A percentile compares a stretch with the other conserved stretches of the same genome.
phyloP scores from a whole-genome alignment of 805 yeast genomes.

The Saccharomyces kudriavzevii region DNA sequence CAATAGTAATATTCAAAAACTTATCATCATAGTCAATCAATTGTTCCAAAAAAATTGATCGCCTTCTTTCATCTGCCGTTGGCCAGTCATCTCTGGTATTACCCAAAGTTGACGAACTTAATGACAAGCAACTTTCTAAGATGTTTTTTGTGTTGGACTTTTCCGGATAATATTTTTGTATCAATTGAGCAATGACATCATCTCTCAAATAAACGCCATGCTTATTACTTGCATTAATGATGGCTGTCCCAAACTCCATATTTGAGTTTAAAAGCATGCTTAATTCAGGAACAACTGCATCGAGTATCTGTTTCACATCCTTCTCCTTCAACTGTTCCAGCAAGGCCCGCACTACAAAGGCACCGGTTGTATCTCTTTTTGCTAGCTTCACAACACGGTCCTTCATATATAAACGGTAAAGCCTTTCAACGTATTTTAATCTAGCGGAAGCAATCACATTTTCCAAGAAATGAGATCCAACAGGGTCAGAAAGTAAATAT shows the following conservation, averaged over 20 bases:
- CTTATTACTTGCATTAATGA: constrained; percentile 57
- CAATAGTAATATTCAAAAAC: constrained; percentile 51
- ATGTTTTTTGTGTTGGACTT: constrained; percentile 37
- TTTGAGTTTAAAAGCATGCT: constrained; percentile 55
- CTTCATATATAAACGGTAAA: constrained; percentile 63
- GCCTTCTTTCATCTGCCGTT: constrained; percentile 78
- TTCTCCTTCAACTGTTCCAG: constrained; percentile 54
- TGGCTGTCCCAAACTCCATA: constrained; percentile 57
- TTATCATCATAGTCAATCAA: constrained; percentile 59
- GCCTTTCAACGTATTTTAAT: constrained; percentile 57
- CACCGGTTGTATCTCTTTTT: constrained; percentile 76
- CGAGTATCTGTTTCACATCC: constrained; percentile 56
- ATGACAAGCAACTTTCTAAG: constrained; percentile 57
- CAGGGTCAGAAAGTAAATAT: constrained; percentile 71
- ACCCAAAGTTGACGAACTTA: constrained; percentile 67
- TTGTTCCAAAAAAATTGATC: constrained; percentile 66
- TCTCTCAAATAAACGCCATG: constrained; percentile 52
- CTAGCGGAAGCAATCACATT: constrained; percentile 59
- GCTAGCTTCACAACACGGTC: constrained; percentile 67
- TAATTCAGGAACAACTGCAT: constrained; percentile 58
- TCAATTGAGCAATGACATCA: constrained; percentile 45
- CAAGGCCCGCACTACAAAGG: constrained; percentile 66
- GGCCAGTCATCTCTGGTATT: constrained; percentile 87
- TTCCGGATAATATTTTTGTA: constrained; percentile 38
- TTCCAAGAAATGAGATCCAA: constrained; percentile 91